A percentile compares a stretch with the other conserved stretches of the same genome.
Evolutionary conservation across 208 protist genomes (phyloP).

Genomic region (Trypanosoma theileri): DNA sequence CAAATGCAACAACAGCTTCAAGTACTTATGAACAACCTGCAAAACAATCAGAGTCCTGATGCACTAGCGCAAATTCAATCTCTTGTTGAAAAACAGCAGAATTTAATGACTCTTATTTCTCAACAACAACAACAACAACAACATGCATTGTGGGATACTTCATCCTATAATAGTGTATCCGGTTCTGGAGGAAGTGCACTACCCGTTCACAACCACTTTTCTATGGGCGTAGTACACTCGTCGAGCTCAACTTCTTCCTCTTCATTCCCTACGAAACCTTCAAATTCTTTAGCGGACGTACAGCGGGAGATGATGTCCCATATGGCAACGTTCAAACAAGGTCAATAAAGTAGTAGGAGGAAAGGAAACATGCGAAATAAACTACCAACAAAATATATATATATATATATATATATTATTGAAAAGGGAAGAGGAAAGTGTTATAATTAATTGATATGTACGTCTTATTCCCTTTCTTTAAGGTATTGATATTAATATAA

Average conservation of each 20-base stretch:
- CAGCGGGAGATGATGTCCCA: constrained; percentile 31
- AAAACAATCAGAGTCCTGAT: constrained; percentile 1
- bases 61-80: constrained; percentile 25
- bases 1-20: constrained; percentile 32
- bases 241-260: neutral
- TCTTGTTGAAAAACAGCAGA: constrained; percentile 14
- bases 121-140: constrained; percentile 25
- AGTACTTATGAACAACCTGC: constrained; percentile 4
- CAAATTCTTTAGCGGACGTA: constrained; percentile 27
- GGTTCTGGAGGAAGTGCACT: neutral
- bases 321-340: neutral
- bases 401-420: constrained; percentile 1
- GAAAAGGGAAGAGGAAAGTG: neutral
- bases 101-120: constrained; percentile 13
- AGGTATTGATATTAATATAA: neutral
- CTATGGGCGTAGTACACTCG: neutral
- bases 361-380: constrained; percentile 10
- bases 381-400: neutral
- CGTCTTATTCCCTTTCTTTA: neutral
- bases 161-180: neutral
- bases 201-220: constrained; percentile 21
- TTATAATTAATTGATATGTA: neutral
- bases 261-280: neutral
- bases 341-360: constrained; percentile 7
- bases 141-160: neutral